Evolutionary conservation across 371 early-diverging fungal genomes (phyloP), one percentile per base, ranked within the genome.

Genomic region (Smittium culicis): DNA sequence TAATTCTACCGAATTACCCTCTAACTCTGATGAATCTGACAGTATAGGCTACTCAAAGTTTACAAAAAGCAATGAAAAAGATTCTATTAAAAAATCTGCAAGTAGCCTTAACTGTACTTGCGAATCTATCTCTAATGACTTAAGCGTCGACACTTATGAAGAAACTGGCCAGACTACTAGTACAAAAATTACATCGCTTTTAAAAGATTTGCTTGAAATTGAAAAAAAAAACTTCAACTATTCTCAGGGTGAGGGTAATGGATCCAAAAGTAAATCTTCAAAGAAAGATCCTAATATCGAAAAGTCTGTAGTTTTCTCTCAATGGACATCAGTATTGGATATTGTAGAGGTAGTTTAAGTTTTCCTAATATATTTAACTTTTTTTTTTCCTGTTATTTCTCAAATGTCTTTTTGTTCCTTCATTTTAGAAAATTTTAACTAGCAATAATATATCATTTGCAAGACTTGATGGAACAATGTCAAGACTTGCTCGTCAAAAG

Each of bases 271-370:
- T n/a, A n/a, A n/a, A n/a, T n/a, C n/a, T n/a, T n/a, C n/a, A n/a
- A n/a, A n/a, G n/a, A n/a, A n/a, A n/a, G 66, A 69, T 17, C 64
- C 25, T 14, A 35, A 61, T n/a, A 69, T 72, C 63, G 72, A 74
- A 27, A 78, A 78, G 60, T 75, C 75, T 59, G 83, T 89, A 64
- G 78, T 89, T 0, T 89, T 89, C 71, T 86, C 87, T 58, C 89
- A 89, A 72, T 89, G 85, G 82, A 85, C 84, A 11, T 61, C 64
- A 34, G 76, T 86, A 73, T 80, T 86, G 8, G 79, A 81, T 34
- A 70, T 86, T 28, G 61, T 81, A 5, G 78, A 79, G 64, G 77
- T 75, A 59, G n/a, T 8, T 28, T 31, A 28, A 8, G 8, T 59
- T 59, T n/a, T n/a, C n/a, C n/a, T n/a, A n/a, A n/a, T n/a, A 17